A percentile compares a stretch with the other conserved stretches of the same genome.
Conservation (phyloP, 805 yeast species). For the Blastobotrys chiropterorum region DNA sequence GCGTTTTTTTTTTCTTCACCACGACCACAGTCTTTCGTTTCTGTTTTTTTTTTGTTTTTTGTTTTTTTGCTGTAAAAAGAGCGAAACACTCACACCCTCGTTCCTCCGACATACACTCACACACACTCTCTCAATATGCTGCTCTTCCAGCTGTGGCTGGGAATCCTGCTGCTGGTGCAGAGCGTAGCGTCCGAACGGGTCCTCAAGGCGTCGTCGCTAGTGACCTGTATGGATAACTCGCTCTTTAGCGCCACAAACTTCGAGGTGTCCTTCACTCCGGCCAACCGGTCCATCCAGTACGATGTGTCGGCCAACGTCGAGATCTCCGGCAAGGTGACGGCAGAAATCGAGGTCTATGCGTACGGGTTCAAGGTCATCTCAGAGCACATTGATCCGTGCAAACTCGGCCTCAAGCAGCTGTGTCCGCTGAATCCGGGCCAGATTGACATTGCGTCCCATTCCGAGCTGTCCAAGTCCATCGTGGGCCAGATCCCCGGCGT, state of each 20-base stretch:
- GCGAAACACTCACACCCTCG: too few species aligned
- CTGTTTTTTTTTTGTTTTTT: too few species aligned
- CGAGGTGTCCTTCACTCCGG: constrained; percentile 71
- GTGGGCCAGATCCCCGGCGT: constrained; percentile 67
- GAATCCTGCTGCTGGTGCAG: neutral
- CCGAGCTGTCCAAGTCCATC: constrained; percentile 43
- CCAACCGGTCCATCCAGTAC: constrained; percentile 58
- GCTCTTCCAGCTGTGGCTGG: constrained; percentile 1
- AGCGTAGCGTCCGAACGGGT: constrained; percentile 25
- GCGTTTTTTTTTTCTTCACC: too few species aligned
- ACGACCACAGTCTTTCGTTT: too few species aligned
- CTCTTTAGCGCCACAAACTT: constrained; percentile 67
- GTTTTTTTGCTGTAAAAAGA: too few species aligned
- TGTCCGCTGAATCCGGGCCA: constrained; percentile 84
- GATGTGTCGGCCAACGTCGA: constrained; percentile 64
- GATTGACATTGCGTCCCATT: constrained; percentile 67
- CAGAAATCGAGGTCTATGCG: constrained; percentile 71
- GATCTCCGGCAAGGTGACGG: constrained; percentile 58
- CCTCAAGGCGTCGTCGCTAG: constrained; percentile 66
- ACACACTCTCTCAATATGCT: too few species aligned
- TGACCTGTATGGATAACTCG: constrained; percentile 77
- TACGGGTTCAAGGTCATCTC: constrained; percentile 73
- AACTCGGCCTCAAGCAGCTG: constrained; percentile 45
- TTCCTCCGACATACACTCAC: too few species aligned
- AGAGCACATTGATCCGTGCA: constrained; percentile 56